Evolutionary conservation across 2,329 filamentous ascomycete genomes (phyloP).

Genomic region (Diplocarpon mali): DNA sequence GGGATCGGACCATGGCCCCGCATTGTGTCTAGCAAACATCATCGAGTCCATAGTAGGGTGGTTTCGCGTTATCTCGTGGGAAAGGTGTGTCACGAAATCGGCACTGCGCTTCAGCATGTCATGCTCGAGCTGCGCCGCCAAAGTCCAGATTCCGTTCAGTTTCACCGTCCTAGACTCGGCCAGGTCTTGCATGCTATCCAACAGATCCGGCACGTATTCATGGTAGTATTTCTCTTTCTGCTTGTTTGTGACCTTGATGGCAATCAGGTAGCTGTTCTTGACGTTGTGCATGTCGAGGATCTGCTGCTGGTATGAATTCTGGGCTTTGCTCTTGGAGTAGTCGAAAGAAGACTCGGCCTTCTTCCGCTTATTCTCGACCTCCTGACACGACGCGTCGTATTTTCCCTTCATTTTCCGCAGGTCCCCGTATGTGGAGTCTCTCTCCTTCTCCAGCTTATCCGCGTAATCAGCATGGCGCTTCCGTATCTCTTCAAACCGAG

Average conservation of each 20-base stretch:
- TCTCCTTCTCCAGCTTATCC: slow-evolving; percentile 77
- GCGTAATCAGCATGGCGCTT: slow-evolving; percentile 88
- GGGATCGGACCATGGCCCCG: slow-evolving; percentile 72
- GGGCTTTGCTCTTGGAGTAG: slow-evolving; percentile 72
- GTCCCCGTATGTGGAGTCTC: slow-evolving; percentile 73
- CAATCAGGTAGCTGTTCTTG: slow-evolving; percentile 96
- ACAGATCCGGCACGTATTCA: slow-evolving; percentile 86
- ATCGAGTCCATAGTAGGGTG: slow-evolving; percentile 83
- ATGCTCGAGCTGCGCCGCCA: slow-evolving; percentile 71
- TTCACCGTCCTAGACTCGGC: slow-evolving; percentile 79
- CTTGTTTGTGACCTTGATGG: slow-evolving; percentile 94
- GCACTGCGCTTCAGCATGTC: slow-evolving; percentile 65
- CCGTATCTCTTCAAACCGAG: slow-evolving; percentile 79
- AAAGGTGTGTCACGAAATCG: slow-evolving; percentile 59
- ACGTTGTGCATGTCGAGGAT: slow-evolving; percentile 91
- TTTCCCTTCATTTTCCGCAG: slow-evolving; percentile 84
- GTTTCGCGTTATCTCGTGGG: slow-evolving; percentile 77
- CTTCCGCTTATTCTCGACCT: slow-evolving; percentile 88
- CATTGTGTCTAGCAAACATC: slow-evolving; percentile 96
- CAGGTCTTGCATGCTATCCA: slow-evolving; percentile 89
- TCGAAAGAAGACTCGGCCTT: slow-evolving; percentile 93
- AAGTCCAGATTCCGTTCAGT: slow-evolving; percentile 75
- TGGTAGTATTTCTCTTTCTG: slow-evolving; percentile 97
- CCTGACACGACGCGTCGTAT: slow-evolving; percentile 87
- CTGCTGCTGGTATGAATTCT: slow-evolving; percentile 86